Conservation (phyloP, 176 grass and related monocot genomes). For the Coix lacrymajobi region DNA sequence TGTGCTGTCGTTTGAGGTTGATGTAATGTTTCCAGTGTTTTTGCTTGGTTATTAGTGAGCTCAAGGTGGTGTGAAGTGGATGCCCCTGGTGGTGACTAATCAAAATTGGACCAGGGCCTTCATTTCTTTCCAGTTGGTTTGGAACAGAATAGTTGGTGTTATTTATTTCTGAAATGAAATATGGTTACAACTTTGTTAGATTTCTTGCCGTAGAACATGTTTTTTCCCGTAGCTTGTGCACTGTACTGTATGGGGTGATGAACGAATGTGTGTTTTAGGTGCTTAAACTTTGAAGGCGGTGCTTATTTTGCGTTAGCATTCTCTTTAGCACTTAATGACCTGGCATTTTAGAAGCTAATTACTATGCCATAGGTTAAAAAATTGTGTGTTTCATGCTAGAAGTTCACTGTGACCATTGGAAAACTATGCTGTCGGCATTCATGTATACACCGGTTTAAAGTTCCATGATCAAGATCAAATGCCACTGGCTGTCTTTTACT, state of each 20-base stretch:
- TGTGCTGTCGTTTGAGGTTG: neutral
- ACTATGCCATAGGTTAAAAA: neutral
- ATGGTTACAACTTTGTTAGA: neutral
- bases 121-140: neutral
- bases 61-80: neutral
- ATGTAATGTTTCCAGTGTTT: neutral
- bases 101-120: neutral
- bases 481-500: neutral
- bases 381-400: neutral
- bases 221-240: neutral
- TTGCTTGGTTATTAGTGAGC: constrained; percentile 26
- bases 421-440: neutral
- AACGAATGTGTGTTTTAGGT: neutral
- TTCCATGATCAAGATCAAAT: neutral
- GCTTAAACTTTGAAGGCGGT: neutral
- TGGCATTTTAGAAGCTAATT: neutral
- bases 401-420: neutral
- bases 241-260: neutral
- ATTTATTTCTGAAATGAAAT: neutral
- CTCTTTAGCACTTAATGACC: neutral
- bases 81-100: neutral
- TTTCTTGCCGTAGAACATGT: neutral
- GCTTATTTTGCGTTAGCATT: neutral
- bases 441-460: neutral
- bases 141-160: neutral